Evolutionary conservation across 2,329 filamentous ascomycete species (phyloP), one percentile per base, ranked within the genome.

Genomic region (Colletotrichum horii): DNA sequence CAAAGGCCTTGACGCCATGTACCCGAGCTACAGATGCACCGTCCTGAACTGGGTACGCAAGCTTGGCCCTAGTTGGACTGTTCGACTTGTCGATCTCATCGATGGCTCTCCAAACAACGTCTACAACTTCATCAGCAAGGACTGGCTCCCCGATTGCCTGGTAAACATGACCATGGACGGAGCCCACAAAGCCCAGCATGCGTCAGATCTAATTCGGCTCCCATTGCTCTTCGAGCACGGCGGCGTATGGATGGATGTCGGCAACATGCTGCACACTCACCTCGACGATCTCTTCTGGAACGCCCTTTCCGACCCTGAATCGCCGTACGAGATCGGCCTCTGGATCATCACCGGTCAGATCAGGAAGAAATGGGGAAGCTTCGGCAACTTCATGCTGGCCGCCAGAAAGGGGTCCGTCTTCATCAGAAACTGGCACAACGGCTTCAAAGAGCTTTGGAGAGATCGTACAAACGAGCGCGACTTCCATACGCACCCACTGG

Each of bases 31-130:
- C 61, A 81, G 81, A 56, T 79, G 80, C 28, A 88, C 85, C 30
- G 81, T 88, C 0, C 58, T 86, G 11, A 84, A 84, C 71, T 88
- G 86, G 87, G 84, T 86, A 16, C 82, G 84, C n/a, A 82, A 83
- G 24, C 84, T 85, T 1, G 84, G 84, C 0, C 81, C 80, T 0
- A 34, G 22, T 4, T 89, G 87, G 87, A 86, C 81, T 0, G 79
- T 88, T 2, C 85, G 85, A 1, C 72, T 87, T 5, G 78, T 87
- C 1, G 85, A 87, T 56, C 80, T 81, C 4, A 70, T 82, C 8
- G 78, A 83, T 0, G 81, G 76, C 15, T 87, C 85, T 0, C 83
- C 83, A 0, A 80, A 83, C 74, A 62, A 86, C 60, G 69, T 83
- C 56, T 83, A 81, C 77, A 82, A 82, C 60, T 88, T 81, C 76